phyloP scores from a whole-genome alignment of 1,284 basidiomycete species.

The Papiliotrema flavescens region DNA sequence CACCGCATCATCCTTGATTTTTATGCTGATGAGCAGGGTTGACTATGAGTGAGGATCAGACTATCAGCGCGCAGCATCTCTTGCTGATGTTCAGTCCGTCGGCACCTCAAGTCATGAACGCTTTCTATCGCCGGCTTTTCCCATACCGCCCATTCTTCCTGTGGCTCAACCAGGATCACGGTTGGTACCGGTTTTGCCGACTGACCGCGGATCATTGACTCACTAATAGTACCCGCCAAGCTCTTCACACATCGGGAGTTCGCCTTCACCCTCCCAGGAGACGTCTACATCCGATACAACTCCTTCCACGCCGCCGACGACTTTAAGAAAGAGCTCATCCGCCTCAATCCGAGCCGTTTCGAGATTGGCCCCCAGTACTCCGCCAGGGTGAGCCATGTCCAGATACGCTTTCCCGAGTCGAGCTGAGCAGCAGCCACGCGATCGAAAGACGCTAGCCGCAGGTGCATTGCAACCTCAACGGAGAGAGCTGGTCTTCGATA shows the following conservation, averaged over 20 bases:
- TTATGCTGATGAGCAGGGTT: neutral
- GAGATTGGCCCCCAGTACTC: conserved; percentile 96
- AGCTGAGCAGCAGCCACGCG: conserved; percentile 63
- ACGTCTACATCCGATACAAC: conserved; percentile 92
- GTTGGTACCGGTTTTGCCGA: conserved; percentile 23
- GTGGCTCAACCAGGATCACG: conserved; percentile 92
- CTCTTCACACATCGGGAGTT: conserved; percentile 92
- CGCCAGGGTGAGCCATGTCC: conserved; percentile 62
- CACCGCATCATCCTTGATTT: no score
- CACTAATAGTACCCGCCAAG: conserved; percentile 52
- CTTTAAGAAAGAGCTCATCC: conserved; percentile 82
- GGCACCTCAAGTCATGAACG: conserved; percentile 68
- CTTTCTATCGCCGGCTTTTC: conserved; percentile 87
- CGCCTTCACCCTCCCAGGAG: conserved; percentile 88
- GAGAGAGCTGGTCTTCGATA: conserved; percentile 97
- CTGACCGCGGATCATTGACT: neutral
- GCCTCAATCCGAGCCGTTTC: conserved; percentile 83
- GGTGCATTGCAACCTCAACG: conserved; percentile 71
- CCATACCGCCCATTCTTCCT: conserved; percentile 90
- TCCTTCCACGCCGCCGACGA: conserved; percentile 83
- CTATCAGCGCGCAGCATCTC: neutral
- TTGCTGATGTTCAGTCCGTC: conserved; percentile 39
- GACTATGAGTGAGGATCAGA: conserved; percentile 7
- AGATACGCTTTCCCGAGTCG: neutral
- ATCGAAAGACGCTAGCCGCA: conserved; percentile 79